phyloP scores from a whole-genome alignment of 805 yeast species.

The Ogataea angusta region DNA sequence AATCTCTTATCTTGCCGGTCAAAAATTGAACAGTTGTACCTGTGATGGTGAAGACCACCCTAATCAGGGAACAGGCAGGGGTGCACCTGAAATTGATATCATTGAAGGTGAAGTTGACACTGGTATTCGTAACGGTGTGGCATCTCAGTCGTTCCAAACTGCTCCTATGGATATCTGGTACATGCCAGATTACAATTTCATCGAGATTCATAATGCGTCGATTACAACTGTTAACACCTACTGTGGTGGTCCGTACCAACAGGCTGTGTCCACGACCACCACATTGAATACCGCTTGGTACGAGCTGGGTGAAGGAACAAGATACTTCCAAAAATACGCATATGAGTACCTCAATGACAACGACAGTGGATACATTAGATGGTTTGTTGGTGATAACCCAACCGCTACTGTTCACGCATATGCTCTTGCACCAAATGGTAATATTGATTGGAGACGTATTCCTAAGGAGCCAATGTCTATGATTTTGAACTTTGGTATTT shows the following conservation, averaged over 20 bases:
- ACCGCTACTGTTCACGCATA: slow-evolving; percentile 69
- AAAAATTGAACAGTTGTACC: slow-evolving; percentile 70
- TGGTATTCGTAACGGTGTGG: slow-evolving; percentile 53
- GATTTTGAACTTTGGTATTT: slow-evolving; percentile 82
- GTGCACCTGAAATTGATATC: slow-evolving; percentile 94
- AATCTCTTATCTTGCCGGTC: slow-evolving; percentile 82
- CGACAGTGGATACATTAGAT: slow-evolving; percentile 69
- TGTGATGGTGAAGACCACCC: slow-evolving; percentile 87
- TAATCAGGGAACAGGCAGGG: slow-evolving; percentile 81
- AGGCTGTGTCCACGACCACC: slow-evolving; percentile 83
- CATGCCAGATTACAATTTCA: slow-evolving; percentile 78
- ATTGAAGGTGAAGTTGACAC: slow-evolving; percentile 79
- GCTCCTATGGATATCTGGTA: slow-evolving; percentile 97
- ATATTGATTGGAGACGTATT: slow-evolving; percentile 76
- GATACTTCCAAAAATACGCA: slow-evolving; percentile 67
- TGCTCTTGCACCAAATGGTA: slow-evolving; percentile 88
- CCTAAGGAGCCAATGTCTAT: slow-evolving; percentile 93
- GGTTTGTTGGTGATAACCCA: slow-evolving; percentile 83
- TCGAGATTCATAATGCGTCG: slow-evolving; percentile 66
- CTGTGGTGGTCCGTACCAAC: slow-evolving; percentile 91
- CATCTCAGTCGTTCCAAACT: slow-evolving; percentile 87
- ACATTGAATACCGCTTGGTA: slow-evolving; percentile 83
- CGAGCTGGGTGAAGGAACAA: slow-evolving; percentile 52
- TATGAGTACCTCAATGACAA: slow-evolving; percentile 74
- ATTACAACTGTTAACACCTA: slow-evolving; percentile 81